phyloP scores from a whole-genome alignment of 2,329 filamentous ascomycete genomes.

The Acephala macrosclerotiorum region DNA sequence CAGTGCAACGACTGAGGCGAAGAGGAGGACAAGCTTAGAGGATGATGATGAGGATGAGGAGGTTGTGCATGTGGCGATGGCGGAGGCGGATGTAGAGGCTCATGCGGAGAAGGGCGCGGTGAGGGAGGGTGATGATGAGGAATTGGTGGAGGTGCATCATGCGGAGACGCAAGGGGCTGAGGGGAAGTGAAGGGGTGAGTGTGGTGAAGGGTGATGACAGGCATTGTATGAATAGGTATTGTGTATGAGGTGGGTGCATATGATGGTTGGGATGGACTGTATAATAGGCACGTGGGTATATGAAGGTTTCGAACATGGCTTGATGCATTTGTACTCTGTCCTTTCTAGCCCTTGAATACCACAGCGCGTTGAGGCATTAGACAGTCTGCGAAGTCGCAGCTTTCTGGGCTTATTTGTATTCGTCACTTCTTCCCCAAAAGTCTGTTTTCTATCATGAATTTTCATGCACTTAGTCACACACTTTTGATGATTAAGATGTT shows the following conservation, averaged over 20 bases:
- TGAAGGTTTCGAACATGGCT: conserved; percentile 1
- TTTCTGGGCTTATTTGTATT: too few relatives aligned
- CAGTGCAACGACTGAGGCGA: conserved; percentile 43
- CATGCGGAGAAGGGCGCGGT: conserved; percentile 19
- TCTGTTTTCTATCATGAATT: too few relatives aligned
- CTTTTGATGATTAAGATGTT: too few relatives aligned
- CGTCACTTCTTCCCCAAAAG: too few relatives aligned
- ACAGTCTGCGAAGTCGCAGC: too few relatives aligned
- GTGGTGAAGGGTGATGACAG: not conserved
- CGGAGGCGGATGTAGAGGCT: conserved; percentile 27
- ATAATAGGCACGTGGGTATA: conserved; percentile 8
- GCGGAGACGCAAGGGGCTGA: conserved; percentile 38
- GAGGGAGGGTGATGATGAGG: conserved; percentile 26
- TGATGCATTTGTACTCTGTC: not conserved
- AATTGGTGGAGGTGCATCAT: conserved; percentile 36
- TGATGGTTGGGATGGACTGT: not conserved
- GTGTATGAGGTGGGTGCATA: not conserved
- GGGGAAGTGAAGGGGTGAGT: conserved; percentile 15
- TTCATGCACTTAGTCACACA: too few relatives aligned
- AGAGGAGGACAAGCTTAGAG: conserved; percentile 44
- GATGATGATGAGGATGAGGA: conserved; percentile 44
- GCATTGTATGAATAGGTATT: not conserved
- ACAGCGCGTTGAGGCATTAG: too few relatives aligned
- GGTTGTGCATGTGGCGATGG: conserved; percentile 38
- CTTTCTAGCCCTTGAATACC: not conserved